Conservation (phyloP, 352 stramenopile species). For the Phytopythium ostracodes region DNA sequence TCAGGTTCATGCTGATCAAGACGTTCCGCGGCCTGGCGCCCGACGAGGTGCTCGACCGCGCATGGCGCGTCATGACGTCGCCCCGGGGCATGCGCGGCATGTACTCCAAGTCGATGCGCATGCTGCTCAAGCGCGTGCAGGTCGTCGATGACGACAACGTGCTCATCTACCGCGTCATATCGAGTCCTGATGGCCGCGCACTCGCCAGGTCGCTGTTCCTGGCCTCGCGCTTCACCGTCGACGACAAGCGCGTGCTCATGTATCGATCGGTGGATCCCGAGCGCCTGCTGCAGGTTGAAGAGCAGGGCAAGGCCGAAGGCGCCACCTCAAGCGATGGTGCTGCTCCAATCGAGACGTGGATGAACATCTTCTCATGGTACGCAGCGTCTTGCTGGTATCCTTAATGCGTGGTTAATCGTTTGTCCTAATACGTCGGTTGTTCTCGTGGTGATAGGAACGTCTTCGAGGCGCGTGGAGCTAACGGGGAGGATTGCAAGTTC, state of each 20-base stretch:
- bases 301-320: neutral
- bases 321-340: neutral
- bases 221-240: conserved; percentile 33
- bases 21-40: conserved; percentile 22
- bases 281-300: conserved; percentile 10
- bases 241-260: conserved; percentile 32
- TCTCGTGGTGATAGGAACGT: conserved; percentile 29
- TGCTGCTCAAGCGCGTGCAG: conserved; percentile 36
- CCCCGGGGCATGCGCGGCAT: conserved; percentile 22
- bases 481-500: conserved; percentile 30
- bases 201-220: conserved; percentile 47
- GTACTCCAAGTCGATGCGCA: conserved; percentile 29
- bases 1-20: conserved; percentile 40
- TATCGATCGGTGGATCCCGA: conserved; percentile 36
- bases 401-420: neutral
- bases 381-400: neutral
- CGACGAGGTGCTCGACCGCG: conserved; percentile 20
- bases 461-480: conserved; percentile 30
- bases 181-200: conserved; percentile 13
- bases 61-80: conserved; percentile 34
- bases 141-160: conserved; percentile 59
- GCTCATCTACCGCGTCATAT: conserved; percentile 33
- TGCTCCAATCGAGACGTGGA: conserved; percentile 27
- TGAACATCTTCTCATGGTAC: conserved; percentile 59
- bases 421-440: neutral